These are phyloP conservation scores for Vigna nakashimae DNA, from an alignment of 306 rosid species.

Conservation along the genomic window DNA sequence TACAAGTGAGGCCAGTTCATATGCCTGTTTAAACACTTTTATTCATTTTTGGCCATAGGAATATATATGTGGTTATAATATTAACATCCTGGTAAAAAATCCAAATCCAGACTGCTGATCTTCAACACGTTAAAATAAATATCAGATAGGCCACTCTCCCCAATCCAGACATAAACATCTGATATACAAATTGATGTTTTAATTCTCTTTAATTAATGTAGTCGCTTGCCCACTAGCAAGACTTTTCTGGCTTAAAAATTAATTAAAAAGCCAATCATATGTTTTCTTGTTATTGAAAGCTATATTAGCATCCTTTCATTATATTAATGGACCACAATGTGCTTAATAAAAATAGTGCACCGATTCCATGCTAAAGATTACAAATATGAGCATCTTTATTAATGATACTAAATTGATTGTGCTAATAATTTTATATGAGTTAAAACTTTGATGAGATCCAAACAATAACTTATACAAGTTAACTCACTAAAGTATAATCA, in stretches of 20 bases:
- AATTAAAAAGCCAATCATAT: conserved; percentile 14
- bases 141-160: neutral
- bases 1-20: neutral
- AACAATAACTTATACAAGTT: conserved; percentile 1
- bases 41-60: neutral
- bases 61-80: neutral
- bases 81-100: conserved; percentile 1
- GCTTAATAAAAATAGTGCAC: conserved; percentile 29
- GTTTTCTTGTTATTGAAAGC: conserved; percentile 22
- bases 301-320: conserved; percentile 29
- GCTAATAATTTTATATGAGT: neutral
- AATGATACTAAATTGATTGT: neutral
- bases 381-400: neutral
- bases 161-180: conserved; percentile 5
- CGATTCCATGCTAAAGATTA: conserved; percentile 7
- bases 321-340: conserved; percentile 30
- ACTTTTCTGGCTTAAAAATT: neutral
- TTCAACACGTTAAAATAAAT: neutral
- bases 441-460: neutral
- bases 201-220: conserved; percentile 6
- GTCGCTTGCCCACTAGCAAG: conserved; percentile 18
- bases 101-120: neutral
- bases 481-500: neutral
- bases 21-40: neutral
- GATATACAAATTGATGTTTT: neutral